Evolutionary conservation across 805 yeast species (phyloP).

Genomic region (Zygoascus biomembranicola): DNA sequence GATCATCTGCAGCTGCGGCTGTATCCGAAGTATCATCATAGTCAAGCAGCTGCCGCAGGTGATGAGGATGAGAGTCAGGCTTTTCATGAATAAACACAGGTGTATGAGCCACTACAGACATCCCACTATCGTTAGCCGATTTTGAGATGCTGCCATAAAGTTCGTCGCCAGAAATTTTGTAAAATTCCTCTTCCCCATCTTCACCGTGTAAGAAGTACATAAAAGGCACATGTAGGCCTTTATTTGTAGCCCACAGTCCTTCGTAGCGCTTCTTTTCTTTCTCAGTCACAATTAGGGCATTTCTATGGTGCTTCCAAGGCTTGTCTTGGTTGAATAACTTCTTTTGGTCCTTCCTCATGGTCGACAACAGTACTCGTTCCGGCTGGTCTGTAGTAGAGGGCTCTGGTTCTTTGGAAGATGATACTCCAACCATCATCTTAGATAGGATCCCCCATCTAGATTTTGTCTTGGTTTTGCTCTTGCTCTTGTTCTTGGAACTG

Average conservation of each 20-base stretch:
- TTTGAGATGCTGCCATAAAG: neutral
- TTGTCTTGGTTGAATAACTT: conserved; percentile 69
- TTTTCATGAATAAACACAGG: neutral
- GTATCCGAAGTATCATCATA: neutral
- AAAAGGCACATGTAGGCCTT: conserved; percentile 37
- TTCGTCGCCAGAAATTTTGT: neutral
- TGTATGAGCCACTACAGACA: neutral
- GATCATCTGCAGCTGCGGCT: neutral
- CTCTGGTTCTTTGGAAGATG: neutral
- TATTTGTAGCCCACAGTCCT: conserved; percentile 88
- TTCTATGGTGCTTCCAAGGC: conserved; percentile 87
- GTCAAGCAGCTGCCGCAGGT: neutral
- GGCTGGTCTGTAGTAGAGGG: neutral
- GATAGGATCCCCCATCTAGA: neutral
- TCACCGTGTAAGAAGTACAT: neutral
- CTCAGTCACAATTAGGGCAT: conserved; percentile 38
- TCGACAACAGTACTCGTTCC: conserved; percentile 10
- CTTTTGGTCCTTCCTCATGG: conserved; percentile 33
- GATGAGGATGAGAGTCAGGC: neutral
- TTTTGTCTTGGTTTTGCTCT: neutral
- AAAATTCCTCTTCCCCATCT: neutral
- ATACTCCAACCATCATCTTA: neutral
- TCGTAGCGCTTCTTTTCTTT: conserved; percentile 80
- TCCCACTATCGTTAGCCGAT: neutral
- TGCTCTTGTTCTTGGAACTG: neutral